A percentile compares a stretch with the other conserved stretches of the same genome.
phyloP scores from a whole-genome alignment of 345 rosid species.

The Arabidopsis arenosa region DNA sequence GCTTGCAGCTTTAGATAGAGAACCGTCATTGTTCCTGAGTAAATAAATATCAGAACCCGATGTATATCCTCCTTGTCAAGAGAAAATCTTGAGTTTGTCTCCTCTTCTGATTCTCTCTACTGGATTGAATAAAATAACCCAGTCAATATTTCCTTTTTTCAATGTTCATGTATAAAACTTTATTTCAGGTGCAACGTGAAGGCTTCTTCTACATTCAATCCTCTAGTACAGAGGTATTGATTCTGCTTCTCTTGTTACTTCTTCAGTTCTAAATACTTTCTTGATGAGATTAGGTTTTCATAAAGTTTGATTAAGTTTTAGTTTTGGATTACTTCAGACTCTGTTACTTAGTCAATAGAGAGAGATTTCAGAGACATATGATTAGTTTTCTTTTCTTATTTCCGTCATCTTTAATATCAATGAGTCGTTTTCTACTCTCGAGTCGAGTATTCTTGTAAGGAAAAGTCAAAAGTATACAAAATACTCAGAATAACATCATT shows the following conservation, averaged over 20 bases:
- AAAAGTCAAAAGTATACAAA: conserved; percentile 33
- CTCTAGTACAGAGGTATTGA: background rate
- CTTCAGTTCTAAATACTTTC: background rate
- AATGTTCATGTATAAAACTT: background rate
- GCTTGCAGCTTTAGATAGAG: conserved; percentile 23
- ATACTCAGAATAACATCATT: conserved; percentile 16
- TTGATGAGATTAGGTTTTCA: background rate
- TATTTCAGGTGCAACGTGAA: background rate
- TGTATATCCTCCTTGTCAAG: background rate
- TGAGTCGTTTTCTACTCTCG: conserved; percentile 23
- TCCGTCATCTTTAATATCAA: conserved; percentile 3
- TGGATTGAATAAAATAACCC: background rate
- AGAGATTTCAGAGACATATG: background rate
- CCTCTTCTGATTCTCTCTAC: conserved; percentile 16
- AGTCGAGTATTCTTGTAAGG: conserved; percentile 20
- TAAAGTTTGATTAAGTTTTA: conserved; percentile 1
- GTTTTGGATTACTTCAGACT: conserved; percentile 12
- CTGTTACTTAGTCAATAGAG: conserved; percentile 15
- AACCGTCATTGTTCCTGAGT: background rate
- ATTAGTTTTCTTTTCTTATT: conserved; percentile 8
- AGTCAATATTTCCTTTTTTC: background rate
- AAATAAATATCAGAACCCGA: background rate
- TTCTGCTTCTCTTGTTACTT: background rate
- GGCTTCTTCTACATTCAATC: background rate
- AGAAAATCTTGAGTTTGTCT: conserved; percentile 24